Conservation (phyloP, 164 flowering plant genomes). For the Aristolochia contorta region DNA sequence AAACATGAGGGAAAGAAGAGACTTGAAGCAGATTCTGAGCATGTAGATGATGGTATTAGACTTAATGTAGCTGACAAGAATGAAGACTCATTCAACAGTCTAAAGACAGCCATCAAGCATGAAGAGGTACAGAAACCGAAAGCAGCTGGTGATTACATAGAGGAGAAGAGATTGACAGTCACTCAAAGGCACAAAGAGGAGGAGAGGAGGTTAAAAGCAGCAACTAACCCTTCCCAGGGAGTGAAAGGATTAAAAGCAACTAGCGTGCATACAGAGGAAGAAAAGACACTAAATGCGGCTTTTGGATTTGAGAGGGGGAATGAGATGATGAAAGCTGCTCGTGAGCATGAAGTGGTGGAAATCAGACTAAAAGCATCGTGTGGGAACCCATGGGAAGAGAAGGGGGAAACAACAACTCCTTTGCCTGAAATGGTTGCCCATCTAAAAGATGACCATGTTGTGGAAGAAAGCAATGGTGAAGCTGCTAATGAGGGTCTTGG, state of each 20-base stretch:
- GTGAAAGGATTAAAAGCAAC: neutral
- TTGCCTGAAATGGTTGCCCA: no score
- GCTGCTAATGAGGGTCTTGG: no score
- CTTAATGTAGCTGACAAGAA: conserved; percentile 7
- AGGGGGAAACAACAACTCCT: no score
- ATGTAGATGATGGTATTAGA: no score
- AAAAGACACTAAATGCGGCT: neutral
- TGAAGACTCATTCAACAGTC: conserved; percentile 2
- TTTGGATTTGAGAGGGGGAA: conserved; percentile 7
- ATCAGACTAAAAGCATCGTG: no score
- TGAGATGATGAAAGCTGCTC: conserved; percentile 1
- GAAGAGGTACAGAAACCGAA: neutral
- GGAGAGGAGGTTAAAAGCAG: neutral
- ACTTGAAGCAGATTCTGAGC: no score
- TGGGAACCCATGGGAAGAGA: no score
- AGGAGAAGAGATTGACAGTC: neutral
- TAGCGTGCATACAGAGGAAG: neutral
- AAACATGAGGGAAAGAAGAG: conserved; percentile 7
- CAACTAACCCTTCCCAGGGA: neutral
- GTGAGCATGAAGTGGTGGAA: conserved; percentile 4
- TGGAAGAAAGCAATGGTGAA: no score
- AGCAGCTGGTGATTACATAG: conserved; percentile 4
- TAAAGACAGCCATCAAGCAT: neutral
- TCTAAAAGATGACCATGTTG: no score
- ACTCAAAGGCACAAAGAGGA: conserved; percentile 3